phyloP scores from a whole-genome alignment of 305 asterid genomes.

The Ilex paraguariensis region DNA sequence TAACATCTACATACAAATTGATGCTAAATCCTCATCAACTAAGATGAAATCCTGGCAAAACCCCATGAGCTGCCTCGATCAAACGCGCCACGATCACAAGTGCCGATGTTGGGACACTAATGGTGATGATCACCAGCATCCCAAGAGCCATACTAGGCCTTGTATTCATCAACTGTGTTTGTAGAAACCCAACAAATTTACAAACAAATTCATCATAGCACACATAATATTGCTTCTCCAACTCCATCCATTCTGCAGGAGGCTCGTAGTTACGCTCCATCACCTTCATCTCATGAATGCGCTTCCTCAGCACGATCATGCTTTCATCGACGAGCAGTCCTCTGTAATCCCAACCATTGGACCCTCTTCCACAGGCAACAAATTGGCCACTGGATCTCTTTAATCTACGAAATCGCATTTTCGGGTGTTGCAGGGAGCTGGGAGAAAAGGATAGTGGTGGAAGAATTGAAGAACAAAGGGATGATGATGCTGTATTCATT shows the following conservation, averaged over 20 bases:
- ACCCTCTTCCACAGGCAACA: no score
- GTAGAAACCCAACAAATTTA: conserved; percentile 42
- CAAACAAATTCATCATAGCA: conserved; percentile 31
- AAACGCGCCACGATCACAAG: conserved; percentile 24
- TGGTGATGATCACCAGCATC: conserved; percentile 22
- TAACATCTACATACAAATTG: no score
- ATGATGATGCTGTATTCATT: no score
- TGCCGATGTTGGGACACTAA: conserved; percentile 37
- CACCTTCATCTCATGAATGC: conserved; percentile 46
- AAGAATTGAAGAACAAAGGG: no score
- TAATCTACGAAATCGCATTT: no score
- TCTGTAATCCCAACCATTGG: not conserved
- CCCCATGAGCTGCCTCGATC: not conserved
- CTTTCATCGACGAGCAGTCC: not conserved
- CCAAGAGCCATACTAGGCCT: conserved; percentile 44
- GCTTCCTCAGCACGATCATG: conserved; percentile 29
- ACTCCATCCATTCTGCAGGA: conserved; percentile 48
- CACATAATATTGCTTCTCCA: conserved; percentile 38
- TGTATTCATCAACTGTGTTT: conserved; percentile 39
- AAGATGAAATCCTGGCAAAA: no score
- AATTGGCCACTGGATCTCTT: no score
- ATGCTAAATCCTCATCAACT: no score
- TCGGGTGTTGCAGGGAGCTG: no score
- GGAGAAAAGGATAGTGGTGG: no score
- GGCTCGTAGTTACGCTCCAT: conserved; percentile 28